Evolutionary conservation across 805 yeast species (phyloP).

Genomic region (Clavispora vitiphila): DNA sequence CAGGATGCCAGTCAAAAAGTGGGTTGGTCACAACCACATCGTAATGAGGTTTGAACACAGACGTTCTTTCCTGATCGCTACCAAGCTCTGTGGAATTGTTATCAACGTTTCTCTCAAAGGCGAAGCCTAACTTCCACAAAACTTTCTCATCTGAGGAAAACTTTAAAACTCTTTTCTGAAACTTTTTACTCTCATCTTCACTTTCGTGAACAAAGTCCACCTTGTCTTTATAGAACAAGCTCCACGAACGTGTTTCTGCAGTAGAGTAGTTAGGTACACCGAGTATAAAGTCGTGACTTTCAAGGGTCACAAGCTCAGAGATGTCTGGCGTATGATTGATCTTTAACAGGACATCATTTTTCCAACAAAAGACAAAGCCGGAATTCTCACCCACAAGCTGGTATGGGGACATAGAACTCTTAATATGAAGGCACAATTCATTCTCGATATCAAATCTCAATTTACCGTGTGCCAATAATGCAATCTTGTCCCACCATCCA

Average conservation of each 20-base stretch:
- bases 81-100: constrained; percentile 26
- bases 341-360: constrained; percentile 44
- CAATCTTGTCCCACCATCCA: constrained; percentile 51
- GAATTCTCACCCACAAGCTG: constrained; percentile 51
- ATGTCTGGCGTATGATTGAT: constrained; percentile 49
- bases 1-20: constrained; percentile 52
- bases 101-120: constrained; percentile 60
- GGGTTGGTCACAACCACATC: constrained; percentile 61
- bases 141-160: constrained; percentile 58
- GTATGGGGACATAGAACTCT: constrained; percentile 57
- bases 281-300: constrained; percentile 52
- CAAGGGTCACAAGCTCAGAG: constrained; percentile 47
- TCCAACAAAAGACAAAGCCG: constrained; percentile 65
- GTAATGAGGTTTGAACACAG: constrained; percentile 56
- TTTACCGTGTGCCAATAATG: constrained; percentile 51
- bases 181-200: constrained; percentile 27
- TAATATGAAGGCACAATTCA: constrained; percentile 59
- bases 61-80: constrained; percentile 39
- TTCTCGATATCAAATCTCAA: constrained; percentile 43
- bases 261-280: constrained; percentile 49
- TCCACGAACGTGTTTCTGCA: constrained; percentile 33
- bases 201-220: constrained; percentile 10
- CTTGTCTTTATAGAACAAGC: constrained; percentile 26
- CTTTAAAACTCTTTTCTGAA: constrained; percentile 46
- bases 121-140: constrained; percentile 70